These are phyloP conservation scores for Lactifluus subvellereus DNA, from an alignment of 768 basidiomycete genomes.

Conservation along the genomic window DNA sequence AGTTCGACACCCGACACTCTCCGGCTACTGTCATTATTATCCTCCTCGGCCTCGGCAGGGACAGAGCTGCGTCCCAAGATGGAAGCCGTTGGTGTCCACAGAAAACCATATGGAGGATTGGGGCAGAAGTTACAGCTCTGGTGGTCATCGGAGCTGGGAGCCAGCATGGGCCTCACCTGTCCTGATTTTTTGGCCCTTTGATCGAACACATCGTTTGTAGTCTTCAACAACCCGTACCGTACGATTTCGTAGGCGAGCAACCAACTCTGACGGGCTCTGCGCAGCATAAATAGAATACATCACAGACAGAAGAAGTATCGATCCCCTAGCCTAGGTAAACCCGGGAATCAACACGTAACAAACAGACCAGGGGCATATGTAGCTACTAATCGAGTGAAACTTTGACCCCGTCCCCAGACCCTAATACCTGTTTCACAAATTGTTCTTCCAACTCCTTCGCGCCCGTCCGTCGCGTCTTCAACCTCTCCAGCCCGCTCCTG, in stretches of 20 bases:
- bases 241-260: background rate
- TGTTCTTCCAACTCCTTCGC: slow-evolving; percentile 44
- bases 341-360: background rate
- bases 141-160: background rate
- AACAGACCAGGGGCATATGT: background rate
- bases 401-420: background rate
- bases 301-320: background rate
- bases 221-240: too few species aligned
- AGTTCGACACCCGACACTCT: too few species aligned
- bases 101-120: too few species aligned
- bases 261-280: background rate
- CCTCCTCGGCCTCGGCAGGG: too few species aligned
- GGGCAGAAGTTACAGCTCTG: too few species aligned
- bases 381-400: background rate
- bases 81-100: too few species aligned
- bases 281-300: background rate
- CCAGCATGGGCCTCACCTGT: too few species aligned
- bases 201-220: too few species aligned
- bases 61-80: too few species aligned
- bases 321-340: background rate
- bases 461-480: slow-evolving; percentile 52
- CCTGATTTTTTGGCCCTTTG: too few species aligned
- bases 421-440: slow-evolving; percentile 30
- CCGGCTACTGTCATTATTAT: too few species aligned
- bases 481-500: slow-evolving; percentile 50